A percentile compares a stretch with the other conserved stretches of the same genome.
Conservation (phyloP, 208 protist genomes). For the Leishmania lainsoni region DNA sequence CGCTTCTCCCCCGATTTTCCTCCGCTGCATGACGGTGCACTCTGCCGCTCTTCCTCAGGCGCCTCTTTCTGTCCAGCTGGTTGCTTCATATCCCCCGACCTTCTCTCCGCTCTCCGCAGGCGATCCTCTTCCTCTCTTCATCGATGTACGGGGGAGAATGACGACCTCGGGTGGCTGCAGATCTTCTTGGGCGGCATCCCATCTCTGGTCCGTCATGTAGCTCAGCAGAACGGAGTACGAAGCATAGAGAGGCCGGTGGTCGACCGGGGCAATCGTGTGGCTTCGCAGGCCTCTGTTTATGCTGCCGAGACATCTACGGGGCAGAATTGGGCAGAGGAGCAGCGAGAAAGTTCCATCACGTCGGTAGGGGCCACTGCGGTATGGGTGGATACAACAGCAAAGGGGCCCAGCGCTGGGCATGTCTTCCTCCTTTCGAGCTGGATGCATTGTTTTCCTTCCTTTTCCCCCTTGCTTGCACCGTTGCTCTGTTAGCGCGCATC, state of each 20-base stretch:
- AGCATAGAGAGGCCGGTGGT: not conserved
- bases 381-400: not conserved
- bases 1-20: not conserved
- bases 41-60: not conserved
- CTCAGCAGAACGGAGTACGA: not conserved
- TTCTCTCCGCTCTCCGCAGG: not conserved
- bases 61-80: not conserved
- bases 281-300: not conserved
- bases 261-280: not conserved
- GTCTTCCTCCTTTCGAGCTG: no score
- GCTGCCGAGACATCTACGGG: not conserved
- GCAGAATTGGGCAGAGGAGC: not conserved
- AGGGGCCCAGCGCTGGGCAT: not conserved
- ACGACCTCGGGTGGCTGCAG: not conserved
- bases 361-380: not conserved
- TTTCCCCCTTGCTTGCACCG: not conserved
- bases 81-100: not conserved
- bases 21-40: not conserved
- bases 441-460: not conserved
- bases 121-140: not conserved
- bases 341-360: not conserved
- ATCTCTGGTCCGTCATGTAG: not conserved
- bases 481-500: not conserved
- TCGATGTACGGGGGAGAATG: not conserved
- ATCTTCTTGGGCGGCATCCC: not conserved